Evolutionary conservation across 139 green algal genomes (phyloP).

Genomic region (Limnomonas spitsbergensis): DNA sequence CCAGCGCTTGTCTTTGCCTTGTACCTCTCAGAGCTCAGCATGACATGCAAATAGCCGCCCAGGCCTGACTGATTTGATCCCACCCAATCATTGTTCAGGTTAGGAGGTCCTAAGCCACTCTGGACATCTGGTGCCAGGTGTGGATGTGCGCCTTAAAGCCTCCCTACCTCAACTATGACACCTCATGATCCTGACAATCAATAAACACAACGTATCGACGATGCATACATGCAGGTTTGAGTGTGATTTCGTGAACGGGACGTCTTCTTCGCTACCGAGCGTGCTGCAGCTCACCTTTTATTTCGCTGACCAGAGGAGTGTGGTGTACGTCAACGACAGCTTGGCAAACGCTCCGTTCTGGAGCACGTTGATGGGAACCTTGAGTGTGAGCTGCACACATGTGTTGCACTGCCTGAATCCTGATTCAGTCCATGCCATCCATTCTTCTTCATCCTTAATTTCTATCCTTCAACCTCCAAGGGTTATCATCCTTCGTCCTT

Average conservation of each 20-base stretch:
- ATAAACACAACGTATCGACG: neutral
- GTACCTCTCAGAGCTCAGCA: too few species aligned
- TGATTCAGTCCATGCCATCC: too few species aligned
- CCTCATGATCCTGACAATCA: neutral
- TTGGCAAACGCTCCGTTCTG: neutral
- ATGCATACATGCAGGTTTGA: neutral
- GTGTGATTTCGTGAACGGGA: neutral
- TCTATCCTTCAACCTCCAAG: too few species aligned
- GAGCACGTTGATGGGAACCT: neutral
- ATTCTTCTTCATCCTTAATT: too few species aligned
- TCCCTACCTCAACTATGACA: neutral
- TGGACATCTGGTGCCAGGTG: too few species aligned
- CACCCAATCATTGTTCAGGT: too few species aligned
- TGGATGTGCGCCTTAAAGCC: too few species aligned
- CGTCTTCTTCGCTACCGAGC: neutral
- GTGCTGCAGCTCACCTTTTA: neutral
- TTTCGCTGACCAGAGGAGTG: neutral
- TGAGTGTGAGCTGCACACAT: conserved; percentile 5
- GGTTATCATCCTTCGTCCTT: too few species aligned
- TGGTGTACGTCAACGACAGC: neutral
- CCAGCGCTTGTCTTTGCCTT: too few species aligned
- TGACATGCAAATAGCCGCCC: too few species aligned
- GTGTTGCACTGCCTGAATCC: neutral
- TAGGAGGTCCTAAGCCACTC: too few species aligned
- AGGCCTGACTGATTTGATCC: too few species aligned